Conservation (phyloP, 2,329 filamentous ascomycete genomes). For the Capronia coronata region DNA sequence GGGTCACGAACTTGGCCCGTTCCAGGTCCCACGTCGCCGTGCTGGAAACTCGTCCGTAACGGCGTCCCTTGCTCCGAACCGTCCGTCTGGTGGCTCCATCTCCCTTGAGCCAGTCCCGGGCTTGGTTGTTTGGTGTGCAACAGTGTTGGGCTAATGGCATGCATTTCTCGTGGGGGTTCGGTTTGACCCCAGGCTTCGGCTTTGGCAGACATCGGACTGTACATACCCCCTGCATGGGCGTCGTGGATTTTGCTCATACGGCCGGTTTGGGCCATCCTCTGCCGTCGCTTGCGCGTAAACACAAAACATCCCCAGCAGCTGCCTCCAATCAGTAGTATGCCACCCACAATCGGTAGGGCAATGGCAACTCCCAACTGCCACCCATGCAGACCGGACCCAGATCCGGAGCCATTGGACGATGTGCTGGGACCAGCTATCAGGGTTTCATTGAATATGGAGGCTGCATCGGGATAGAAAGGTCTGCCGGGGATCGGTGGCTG, state of each 20-base stretch:
- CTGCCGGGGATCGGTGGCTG: constrained; percentile 34
- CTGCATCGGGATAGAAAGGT: constrained; percentile 37
- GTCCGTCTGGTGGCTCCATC: constrained; percentile 14
- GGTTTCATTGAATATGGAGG: constrained; percentile 38
- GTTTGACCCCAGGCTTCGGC: constrained; percentile 16
- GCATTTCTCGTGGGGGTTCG: constrained; percentile 25
- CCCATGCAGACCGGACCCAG: constrained; percentile 24
- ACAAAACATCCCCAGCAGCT: constrained; percentile 37
- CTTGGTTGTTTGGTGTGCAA: constrained; percentile 20
- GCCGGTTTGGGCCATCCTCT: constrained; percentile 29
- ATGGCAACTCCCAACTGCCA: constrained; percentile 38
- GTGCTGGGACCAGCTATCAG: constrained; percentile 28
- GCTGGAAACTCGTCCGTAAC: constrained; percentile 23
- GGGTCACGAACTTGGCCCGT: constrained; percentile 23
- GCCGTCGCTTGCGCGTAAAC: constrained; percentile 40
- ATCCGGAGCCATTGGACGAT: constrained; percentile 21
- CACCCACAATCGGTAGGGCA: constrained; percentile 40
- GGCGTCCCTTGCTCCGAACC: constrained; percentile 22
- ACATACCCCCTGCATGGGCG: constrained; percentile 17
- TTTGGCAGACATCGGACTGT: constrained; percentile 21
- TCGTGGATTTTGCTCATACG: constrained; percentile 27
- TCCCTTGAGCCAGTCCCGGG: constrained; percentile 25
- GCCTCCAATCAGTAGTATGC: constrained; percentile 34
- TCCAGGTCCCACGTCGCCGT: constrained; percentile 25
- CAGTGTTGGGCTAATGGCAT: constrained; percentile 20